Evolutionary conservation across 179 eudicot species (phyloP).

Genomic region (Heliamphora pulchella): DNA sequence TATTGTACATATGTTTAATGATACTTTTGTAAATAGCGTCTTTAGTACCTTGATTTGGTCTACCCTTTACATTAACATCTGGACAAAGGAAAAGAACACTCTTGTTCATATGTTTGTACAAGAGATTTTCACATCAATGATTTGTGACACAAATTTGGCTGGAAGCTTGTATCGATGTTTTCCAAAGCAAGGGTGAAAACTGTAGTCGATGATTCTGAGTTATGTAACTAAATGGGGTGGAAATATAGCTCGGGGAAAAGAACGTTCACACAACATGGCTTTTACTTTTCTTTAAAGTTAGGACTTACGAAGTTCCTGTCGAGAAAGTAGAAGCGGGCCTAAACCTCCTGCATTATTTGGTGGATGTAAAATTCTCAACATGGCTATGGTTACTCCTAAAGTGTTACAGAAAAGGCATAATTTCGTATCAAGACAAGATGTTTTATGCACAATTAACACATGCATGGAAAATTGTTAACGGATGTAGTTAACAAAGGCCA

Average conservation of each 20-base stretch:
- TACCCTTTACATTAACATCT: neutral
- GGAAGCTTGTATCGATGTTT: neutral
- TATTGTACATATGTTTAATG: neutral
- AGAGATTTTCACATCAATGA: neutral
- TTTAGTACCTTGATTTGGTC: neutral
- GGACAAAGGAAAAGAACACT: neutral
- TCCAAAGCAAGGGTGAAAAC: neutral
- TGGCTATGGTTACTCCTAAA: neutral
- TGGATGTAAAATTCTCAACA: neutral
- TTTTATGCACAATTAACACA: neutral
- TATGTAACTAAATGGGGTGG: neutral
- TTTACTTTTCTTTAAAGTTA: neutral
- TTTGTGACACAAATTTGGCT: neutral
- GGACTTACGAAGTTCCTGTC: neutral
- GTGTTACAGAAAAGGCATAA: neutral
- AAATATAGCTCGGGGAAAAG: neutral
- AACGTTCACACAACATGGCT: too few relatives aligned
- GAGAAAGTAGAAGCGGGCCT: neutral
- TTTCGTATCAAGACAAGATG: neutral
- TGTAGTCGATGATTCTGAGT: neutral
- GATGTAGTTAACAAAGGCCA: neutral
- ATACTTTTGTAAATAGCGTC: neutral
- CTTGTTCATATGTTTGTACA: neutral
- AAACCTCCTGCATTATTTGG: neutral
- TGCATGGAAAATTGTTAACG: neutral